Conservation (phyloP, 371 early-diverging fungal species). For the Mortierella sp. region DNA sequence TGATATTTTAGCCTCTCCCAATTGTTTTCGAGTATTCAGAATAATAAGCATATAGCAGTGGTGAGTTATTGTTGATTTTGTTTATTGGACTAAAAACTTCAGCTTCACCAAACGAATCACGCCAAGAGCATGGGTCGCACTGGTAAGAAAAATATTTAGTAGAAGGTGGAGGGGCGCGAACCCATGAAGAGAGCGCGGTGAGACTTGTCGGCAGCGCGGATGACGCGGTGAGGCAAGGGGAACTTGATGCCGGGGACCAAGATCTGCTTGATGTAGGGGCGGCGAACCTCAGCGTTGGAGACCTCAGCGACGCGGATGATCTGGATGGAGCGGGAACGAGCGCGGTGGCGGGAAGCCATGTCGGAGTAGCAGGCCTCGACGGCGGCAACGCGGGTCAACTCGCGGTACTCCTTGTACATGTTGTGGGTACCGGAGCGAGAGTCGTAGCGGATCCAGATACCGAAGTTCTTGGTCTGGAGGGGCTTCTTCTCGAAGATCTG, state of each 20-base stretch:
- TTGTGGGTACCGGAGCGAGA: constrained; percentile 97
- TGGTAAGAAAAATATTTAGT: constrained; percentile 9
- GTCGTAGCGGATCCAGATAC: constrained; percentile 99
- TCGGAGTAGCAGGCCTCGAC: constrained; percentile 98
- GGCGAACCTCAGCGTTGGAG: constrained; percentile 91
- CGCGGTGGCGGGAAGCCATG: constrained; percentile 99
- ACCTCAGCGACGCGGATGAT: constrained; percentile 98
- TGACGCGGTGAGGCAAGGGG: constrained; percentile 98
- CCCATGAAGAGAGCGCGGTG: constrained; percentile 88
- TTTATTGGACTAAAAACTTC: constrained; percentile 1
- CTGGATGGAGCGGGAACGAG: constrained; percentile 97
- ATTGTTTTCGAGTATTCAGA: too few species aligned
- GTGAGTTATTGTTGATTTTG: not conserved
- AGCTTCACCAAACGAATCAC: not conserved
- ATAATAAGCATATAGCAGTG: too few species aligned
- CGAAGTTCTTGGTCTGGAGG: constrained; percentile 98
- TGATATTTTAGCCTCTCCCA: too few species aligned
- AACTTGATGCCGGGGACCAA: constrained; percentile 91
- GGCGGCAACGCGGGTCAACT: constrained; percentile 94
- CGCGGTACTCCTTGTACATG: constrained; percentile 88
- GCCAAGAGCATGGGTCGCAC: not conserved
- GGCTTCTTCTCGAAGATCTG: constrained; percentile 97
- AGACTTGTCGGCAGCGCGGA: constrained; percentile 79
- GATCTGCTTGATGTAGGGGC: constrained; percentile 98
- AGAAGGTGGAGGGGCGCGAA: constrained; percentile 76